These are phyloP conservation scores for Suillus spraguei DNA, from an alignment of 768 basidiomycete species.

Conservation along the genomic window DNA sequence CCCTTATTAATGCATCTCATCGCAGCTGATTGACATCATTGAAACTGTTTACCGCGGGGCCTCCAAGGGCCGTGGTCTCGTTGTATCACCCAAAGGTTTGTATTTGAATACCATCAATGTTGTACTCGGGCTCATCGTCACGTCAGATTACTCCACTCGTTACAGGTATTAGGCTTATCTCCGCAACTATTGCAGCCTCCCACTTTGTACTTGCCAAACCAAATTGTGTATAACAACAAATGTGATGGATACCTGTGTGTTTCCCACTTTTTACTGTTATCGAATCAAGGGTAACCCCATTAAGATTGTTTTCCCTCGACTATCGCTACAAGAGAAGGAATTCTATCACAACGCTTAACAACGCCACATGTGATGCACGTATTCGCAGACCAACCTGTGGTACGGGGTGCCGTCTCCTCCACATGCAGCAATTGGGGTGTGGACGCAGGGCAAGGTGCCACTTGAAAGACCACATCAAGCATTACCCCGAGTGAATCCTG, in stretches of 20 bases:
- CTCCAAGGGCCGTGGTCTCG: conserved; percentile 95
- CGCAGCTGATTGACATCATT: conserved; percentile 92
- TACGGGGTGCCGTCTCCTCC: neutral
- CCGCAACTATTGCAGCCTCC: neutral
- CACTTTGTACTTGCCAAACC: no score
- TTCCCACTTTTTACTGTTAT: neutral
- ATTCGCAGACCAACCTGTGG: neutral
- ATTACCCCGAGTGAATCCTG: neutral
- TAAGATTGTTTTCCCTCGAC: neutral
- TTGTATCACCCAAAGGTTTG: conserved; percentile 93
- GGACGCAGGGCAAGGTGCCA: neutral
- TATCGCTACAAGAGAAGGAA: neutral
- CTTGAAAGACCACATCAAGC: neutral
- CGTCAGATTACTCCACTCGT: conserved; percentile 77
- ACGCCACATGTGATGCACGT: neutral
- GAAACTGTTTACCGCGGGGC: conserved; percentile 99
- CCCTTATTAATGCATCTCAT: neutral
- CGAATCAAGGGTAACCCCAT: neutral
- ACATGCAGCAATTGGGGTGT: neutral
- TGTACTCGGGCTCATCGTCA: conserved; percentile 10
- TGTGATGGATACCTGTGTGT: neutral
- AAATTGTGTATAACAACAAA: neutral
- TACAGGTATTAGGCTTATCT: conserved; percentile 60
- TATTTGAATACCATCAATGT: conserved; percentile 10
- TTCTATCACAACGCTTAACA: no score